Base-by-base conservation (phyloP, 768 basidiomycete species). In the Tylopilus vinaceipallidus region DNA sequence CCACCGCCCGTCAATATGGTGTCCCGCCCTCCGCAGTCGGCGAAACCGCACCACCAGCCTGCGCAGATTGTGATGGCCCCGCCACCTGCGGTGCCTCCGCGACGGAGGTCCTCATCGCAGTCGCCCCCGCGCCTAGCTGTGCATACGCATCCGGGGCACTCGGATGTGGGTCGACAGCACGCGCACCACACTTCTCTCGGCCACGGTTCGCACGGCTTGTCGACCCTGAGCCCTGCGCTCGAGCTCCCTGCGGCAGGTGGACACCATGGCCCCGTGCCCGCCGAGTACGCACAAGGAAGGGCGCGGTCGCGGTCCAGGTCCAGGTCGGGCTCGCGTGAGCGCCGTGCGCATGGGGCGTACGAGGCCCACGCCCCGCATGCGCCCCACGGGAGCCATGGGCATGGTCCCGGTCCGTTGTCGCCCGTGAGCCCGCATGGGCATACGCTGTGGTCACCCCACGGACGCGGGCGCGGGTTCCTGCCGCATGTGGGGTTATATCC, bases 1-100 rank as follows among this genome's bases (percentile, higher is more conserved):
- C 47, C 55, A 19, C 63, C 64, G 12, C 41, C 20, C 1, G 38
- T 64, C 3, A 47, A 56, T 17, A 29, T 42, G 40, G 45, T 50
- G 4, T 50, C 61, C 0, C 55, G 38, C 19, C 66, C 64, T 6
- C 14, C 24, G 0, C 38, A 32, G 8, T 37, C 52, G 27, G 40
- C 42, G 7, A 35, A 7, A 40, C 22, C 53, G 6, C 32, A 34
- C 13, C 16, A 20, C 11, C 32, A 32, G 3, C 17, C 45, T 1
- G n/a, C 38, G 1, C 54, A 47, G 16, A 34, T 19, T 2, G 4
- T 10, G 3, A 45, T 37, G 39, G 6, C 50, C 6, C 51, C 51
- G 24, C 35, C 50, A 13, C 6, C n/a, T n/a, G n/a, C n/a, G n/a
- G n/a, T 53, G 3, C 41, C 40, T 0, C 29, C 8, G 3, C 49